Percentiles rank a stretch among this genome's conserved stretches.
Evolutionary conservation across 108 stramenopile species (phyloP).

Genomic region (Skeletonema grethae): DNA sequence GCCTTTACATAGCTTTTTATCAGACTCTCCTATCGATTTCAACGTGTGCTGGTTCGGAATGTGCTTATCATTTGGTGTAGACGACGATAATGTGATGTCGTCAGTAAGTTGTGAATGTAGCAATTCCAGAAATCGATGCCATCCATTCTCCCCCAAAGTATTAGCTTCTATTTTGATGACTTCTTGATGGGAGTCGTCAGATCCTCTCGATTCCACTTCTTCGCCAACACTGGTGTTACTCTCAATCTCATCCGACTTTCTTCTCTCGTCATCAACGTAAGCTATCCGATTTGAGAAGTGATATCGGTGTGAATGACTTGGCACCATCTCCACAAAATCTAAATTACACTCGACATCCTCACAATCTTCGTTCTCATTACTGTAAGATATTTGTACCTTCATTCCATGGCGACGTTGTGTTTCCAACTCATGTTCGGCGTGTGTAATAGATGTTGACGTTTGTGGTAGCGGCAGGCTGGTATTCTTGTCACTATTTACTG

Average conservation of each 20-base stretch:
- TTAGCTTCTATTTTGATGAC: not conserved
- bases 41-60: not conserved
- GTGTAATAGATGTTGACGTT: not conserved
- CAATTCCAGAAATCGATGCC: constrained; percentile 26
- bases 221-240: not conserved
- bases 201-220: not conserved
- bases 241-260: not conserved
- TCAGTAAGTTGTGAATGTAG: not conserved
- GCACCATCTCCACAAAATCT: not conserved
- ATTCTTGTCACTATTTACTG: not conserved
- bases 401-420: not conserved
- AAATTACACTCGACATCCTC: constrained; percentile 6
- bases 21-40: not conserved
- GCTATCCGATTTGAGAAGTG: not conserved
- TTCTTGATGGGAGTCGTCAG: not conserved
- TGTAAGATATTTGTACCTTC: not conserved
- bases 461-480: not conserved
- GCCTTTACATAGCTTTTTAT: not conserved
- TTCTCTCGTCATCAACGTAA: not conserved
- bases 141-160: constrained; percentile 32
- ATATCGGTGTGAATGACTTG: not conserved
- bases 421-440: not conserved
- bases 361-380: not conserved
- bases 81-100: not conserved
- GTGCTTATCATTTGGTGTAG: not conserved